Evolutionary conservation across 805 yeast genomes (phyloP), one percentile per base, ranked within the genome.

Genomic region (Candida hispaniensis): DNA sequence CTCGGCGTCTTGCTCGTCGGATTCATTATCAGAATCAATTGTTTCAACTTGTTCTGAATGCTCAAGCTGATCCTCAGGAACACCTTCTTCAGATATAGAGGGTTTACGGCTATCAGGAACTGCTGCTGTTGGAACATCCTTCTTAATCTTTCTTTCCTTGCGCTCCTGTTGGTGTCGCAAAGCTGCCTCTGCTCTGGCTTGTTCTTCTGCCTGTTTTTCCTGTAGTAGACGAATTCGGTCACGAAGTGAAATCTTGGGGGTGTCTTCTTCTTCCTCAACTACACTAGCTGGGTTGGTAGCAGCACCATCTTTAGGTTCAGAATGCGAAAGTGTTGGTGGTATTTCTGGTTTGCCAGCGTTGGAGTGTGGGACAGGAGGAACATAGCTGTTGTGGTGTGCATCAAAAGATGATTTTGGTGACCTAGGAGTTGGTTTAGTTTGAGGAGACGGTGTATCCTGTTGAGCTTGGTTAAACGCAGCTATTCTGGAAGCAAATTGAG

Each of bases 221-320:
- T 86, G 94, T 33, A 88, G 63, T 49, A 81, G 49, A 4, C 83
- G 82, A 51, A 88, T 83, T 45, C 97, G 69, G 47, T 91, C 96
- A 51, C 79, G 79, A 47, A 88, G 62, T 39, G 93, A 77, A 61
- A 85, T 58, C 46, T 79, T 75, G 6, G 94, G 94, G 19, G 67
- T 71, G 18, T 67, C 77, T 17, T 64, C 71, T 40, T 69, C 71
- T 13, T 41, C 48, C 26, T 22, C 40, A 13, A 33, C 26, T 39
- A 39, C 26, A 11, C n/a, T n/a, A n/a, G n/a, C n/a, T n/a, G n/a
- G n/a, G n/a, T n/a, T n/a, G n/a, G n/a, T n/a, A n/a, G n/a, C n/a
- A n/a, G n/a, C n/a, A n/a, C n/a, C n/a, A n/a, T n/a, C n/a, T n/a
- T n/a, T n/a, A n/a, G n/a, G n/a, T n/a, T n/a, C n/a, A n/a, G n/a